Conservation (phyloP, 2,329 filamentous ascomycete species). For the Exophiala lecanii-corni region DNA sequence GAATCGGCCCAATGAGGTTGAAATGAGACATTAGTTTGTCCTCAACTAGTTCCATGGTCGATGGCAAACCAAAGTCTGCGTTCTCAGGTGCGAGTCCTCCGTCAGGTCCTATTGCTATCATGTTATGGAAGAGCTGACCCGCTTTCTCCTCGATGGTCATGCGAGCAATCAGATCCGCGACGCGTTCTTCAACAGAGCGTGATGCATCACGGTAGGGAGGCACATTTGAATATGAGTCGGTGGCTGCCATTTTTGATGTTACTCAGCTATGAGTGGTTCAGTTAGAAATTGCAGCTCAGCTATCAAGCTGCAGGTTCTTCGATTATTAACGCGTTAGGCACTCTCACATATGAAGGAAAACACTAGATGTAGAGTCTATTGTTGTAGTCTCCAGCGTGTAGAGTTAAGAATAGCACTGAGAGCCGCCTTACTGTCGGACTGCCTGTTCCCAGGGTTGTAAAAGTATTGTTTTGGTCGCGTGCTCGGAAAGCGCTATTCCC, state of each 20-base stretch:
- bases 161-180: slow-evolving; percentile 62
- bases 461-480: too few relatives aligned
- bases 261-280: too few relatives aligned
- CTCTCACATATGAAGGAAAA: too few relatives aligned
- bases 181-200: slow-evolving; percentile 58
- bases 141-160: slow-evolving; percentile 75
- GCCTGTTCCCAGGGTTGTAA: too few relatives aligned
- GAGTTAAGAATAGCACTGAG: too few relatives aligned
- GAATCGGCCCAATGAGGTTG: slow-evolving; percentile 10
- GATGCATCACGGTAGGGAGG: slow-evolving; percentile 57
- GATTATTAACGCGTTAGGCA: too few relatives aligned
- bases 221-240: not conserved
- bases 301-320: too few relatives aligned
- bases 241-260: not conserved
- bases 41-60: not conserved
- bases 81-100: slow-evolving; percentile 1
- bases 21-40: slow-evolving; percentile 9
- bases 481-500: too few relatives aligned
- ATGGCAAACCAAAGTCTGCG: slow-evolving; percentile 2
- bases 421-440: too few relatives aligned
- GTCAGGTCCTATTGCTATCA: slow-evolving; percentile 1
- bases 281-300: too few relatives aligned
- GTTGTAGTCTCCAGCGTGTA: too few relatives aligned
- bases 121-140: slow-evolving; percentile 49
- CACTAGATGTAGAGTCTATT: too few relatives aligned